Percentiles rank a stretch among this genome's conserved stretches.
These are phyloP conservation scores for Pelargonium fulgidum DNA, from an alignment of 441 rosid species.

Conservation along the genomic window DNA sequence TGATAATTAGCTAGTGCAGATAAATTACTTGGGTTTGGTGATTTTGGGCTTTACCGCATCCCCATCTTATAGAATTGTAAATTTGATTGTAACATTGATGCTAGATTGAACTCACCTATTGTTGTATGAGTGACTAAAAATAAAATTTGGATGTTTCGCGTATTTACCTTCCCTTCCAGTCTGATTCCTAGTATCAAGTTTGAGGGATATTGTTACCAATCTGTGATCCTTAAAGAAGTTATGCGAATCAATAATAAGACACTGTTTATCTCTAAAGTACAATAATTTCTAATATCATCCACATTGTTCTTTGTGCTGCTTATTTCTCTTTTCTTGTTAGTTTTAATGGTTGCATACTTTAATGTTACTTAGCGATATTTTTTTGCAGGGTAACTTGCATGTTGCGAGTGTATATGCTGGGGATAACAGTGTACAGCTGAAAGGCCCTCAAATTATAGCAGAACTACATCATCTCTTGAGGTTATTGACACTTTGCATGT, in stretches of 20 bases:
- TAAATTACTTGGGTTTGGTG: background rate
- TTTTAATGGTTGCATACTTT: background rate
- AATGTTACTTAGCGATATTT: background rate
- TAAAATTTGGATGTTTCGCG: background rate
- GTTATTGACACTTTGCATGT: slow-evolving; percentile 71
- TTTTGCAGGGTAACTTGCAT: slow-evolving; percentile 60
- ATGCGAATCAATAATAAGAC: background rate
- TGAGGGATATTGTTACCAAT: background rate
- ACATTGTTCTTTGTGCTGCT: background rate
- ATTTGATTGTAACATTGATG: background rate
- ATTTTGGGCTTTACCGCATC: background rate
- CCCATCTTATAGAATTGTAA: no score
- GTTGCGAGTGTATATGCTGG: slow-evolving; percentile 84
- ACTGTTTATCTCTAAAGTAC: background rate
- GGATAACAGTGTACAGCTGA: slow-evolving; percentile 45
- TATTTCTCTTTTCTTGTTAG: background rate
- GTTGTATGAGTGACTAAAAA: background rate
- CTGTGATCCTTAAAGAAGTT: background rate
- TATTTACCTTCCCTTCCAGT: background rate
- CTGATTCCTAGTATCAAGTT: background rate
- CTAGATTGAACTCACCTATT: background rate
- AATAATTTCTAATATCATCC: background rate
- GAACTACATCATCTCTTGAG: slow-evolving; percentile 58
- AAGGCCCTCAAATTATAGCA: slow-evolving; percentile 52
- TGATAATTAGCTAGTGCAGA: background rate